A percentile compares a stretch with the other conserved stretches of the same genome.
Evolutionary conservation across 2,329 filamentous ascomycete genomes (phyloP).

Genomic region (Aspergillus ustus): DNA sequence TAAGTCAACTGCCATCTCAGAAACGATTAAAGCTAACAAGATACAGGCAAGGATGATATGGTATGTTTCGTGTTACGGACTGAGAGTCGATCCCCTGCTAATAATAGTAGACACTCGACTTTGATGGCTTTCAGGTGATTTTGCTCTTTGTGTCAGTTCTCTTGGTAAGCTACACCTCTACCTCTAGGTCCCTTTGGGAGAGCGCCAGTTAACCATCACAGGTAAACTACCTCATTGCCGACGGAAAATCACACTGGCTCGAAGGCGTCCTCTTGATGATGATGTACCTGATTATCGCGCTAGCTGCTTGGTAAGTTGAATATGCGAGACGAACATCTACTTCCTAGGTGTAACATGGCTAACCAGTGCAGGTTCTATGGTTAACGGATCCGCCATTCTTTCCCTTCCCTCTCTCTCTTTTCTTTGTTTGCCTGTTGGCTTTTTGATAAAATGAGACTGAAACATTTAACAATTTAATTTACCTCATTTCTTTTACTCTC

Average conservation of each 20-base stretch:
- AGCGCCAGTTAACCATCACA: constrained; percentile 31
- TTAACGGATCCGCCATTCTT: not conserved
- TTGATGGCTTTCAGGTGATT: constrained; percentile 85
- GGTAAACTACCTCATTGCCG: constrained; percentile 67
- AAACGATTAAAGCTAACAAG: constrained; percentile 10
- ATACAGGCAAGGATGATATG: constrained; percentile 60
- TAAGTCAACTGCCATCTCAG: constrained; percentile 20
- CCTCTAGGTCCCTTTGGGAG: not conserved
- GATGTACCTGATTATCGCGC: constrained; percentile 65
- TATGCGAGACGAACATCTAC: constrained; percentile 9
- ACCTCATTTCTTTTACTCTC: not conserved
- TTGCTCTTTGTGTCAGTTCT: constrained; percentile 62
- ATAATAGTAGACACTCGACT: constrained; percentile 65
- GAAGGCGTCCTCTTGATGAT: constrained; percentile 65
- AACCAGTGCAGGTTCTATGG: not conserved
- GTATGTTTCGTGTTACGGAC: constrained; percentile 27
- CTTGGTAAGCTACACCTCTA: constrained; percentile 36
- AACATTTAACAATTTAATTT: not conserved
- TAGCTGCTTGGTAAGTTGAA: constrained; percentile 58
- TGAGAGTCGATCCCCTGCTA: constrained; percentile 13
- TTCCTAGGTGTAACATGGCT: not conserved
- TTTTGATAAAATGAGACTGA: not conserved
- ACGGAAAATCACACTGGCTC: constrained; percentile 64
- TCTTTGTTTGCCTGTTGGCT: not conserved
- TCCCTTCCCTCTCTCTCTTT: not conserved